Conservation (phyloP, 805 yeast species). For the Candida ulmi region DNA sequence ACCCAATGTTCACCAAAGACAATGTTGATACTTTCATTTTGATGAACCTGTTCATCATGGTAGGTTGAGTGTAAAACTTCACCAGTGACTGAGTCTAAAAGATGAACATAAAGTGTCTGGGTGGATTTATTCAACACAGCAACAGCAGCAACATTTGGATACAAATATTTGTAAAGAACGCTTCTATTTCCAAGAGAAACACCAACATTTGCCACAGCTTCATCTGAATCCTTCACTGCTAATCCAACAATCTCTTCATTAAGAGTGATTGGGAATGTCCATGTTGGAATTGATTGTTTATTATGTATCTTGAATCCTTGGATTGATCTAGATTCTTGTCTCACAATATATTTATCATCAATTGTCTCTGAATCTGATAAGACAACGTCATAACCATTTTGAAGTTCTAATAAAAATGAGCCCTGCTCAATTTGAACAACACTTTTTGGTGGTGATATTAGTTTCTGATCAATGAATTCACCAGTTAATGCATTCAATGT, state of each 20-base stretch:
- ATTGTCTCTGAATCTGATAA: conserved; percentile 14
- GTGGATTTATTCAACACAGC: conserved; percentile 33
- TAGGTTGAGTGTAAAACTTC: conserved; percentile 40
- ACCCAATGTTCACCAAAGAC: conserved; percentile 82
- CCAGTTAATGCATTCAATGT: conserved; percentile 26
- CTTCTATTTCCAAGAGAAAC: conserved; percentile 61
- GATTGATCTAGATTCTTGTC: conserved; percentile 21
- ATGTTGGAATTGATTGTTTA: conserved; percentile 26
- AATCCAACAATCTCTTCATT: conserved; percentile 36
- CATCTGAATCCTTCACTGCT: conserved; percentile 33
- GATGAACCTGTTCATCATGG: conserved; percentile 37
- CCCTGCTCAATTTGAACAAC: conserved; percentile 13
- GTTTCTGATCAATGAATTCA: conserved; percentile 10
- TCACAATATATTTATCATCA: conserved; percentile 19
- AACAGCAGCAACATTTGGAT: conserved; percentile 60
- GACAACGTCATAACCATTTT: conserved; percentile 14
- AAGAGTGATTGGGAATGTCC: conserved; percentile 28
- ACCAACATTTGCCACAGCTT: conserved; percentile 55
- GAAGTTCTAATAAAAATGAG: conserved; percentile 13
- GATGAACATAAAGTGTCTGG: conserved; percentile 36
- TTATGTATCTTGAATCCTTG: conserved; percentile 16
- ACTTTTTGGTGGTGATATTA: conserved; percentile 9
- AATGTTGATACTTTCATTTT: conserved; percentile 40
- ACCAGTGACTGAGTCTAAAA: conserved; percentile 72
- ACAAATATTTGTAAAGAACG: conserved; percentile 77